Conservation (phyloP, 75 land plant genomes). For the Adiantum capillusveneris region DNA sequence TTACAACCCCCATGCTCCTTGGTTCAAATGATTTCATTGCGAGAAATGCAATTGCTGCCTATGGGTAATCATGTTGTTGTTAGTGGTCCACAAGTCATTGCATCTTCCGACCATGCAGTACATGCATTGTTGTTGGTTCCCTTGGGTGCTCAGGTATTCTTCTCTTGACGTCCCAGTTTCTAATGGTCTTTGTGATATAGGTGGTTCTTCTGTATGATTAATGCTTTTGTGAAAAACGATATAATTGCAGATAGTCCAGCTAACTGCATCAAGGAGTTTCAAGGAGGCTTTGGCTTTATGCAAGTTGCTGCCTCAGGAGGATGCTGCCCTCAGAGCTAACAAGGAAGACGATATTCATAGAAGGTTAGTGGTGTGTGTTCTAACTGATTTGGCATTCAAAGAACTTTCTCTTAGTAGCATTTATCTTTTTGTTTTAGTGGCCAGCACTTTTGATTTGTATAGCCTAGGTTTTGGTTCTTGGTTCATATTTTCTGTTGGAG, state of each 20-base stretch:
- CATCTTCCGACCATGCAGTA: slow-evolving; percentile 54
- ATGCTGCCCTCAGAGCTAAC: slow-evolving; percentile 76
- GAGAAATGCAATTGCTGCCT: slow-evolving; percentile 57
- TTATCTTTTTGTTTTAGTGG: background rate
- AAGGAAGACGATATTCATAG: slow-evolving; percentile 85
- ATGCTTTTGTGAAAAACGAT: too few species aligned
- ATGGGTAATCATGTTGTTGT: slow-evolving; percentile 29
- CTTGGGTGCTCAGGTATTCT: slow-evolving; percentile 84
- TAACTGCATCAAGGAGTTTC: slow-evolving; percentile 92
- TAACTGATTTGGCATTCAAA: too few species aligned
- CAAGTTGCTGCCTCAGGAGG: slow-evolving; percentile 91
- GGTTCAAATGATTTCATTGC: slow-evolving; percentile 75
- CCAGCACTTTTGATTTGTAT: too few species aligned
- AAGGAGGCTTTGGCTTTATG: slow-evolving; percentile 95
- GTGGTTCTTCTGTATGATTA: too few species aligned
- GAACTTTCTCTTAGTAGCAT: too few species aligned
- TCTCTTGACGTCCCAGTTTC: background rate
- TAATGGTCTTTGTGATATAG: too few species aligned
- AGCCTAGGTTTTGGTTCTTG: too few species aligned
- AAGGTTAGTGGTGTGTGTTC: slow-evolving; percentile 29
- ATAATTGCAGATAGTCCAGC: slow-evolving; percentile 74
- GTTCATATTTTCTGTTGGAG: too few species aligned
- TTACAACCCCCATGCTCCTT: slow-evolving; percentile 66
- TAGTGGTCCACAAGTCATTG: slow-evolving; percentile 33
- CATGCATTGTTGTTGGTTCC: slow-evolving; percentile 77